Evolutionary conservation across 345 rosid genomes (phyloP).

Genomic region (Carallia pectinifolia): DNA sequence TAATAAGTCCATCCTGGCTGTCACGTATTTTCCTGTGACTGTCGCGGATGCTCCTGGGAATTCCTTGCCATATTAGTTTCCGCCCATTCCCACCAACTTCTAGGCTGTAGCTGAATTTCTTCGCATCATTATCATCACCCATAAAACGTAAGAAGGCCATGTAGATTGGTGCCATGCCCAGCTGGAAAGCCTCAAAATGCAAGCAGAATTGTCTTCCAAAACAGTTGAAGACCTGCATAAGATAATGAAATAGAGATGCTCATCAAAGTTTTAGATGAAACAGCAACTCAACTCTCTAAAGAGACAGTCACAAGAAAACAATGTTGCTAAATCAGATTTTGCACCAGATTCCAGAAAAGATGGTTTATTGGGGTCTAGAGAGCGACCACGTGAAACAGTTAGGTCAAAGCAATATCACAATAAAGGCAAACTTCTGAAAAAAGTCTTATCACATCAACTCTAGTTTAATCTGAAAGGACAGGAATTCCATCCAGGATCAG

Average conservation of each 20-base stretch:
- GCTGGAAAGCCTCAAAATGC: conserved; percentile 90
- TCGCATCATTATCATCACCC: conserved; percentile 88
- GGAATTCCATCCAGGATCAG: neutral
- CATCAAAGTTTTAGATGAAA: neutral
- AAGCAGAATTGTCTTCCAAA: conserved; percentile 89
- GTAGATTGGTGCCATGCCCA: conserved; percentile 74
- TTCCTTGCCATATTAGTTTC: conserved; percentile 79
- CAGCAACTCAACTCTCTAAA: neutral
- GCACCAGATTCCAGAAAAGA: neutral
- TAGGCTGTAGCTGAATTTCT: conserved; percentile 72
- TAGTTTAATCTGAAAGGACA: neutral
- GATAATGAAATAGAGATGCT: neutral
- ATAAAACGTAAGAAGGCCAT: conserved; percentile 87
- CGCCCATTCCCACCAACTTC: conserved; percentile 83
- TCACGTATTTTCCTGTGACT: conserved; percentile 87
- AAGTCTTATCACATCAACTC: neutral
- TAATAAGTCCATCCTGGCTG: conserved; percentile 79
- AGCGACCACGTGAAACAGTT: neutral
- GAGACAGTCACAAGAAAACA: neutral
- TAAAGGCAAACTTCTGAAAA: neutral
- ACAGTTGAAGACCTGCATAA: conserved; percentile 73
- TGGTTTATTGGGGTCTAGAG: neutral
- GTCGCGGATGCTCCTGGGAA: conserved; percentile 83
- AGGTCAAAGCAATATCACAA: neutral
- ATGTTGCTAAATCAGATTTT: neutral